phyloP scores from a whole-genome alignment of 257 asterid genomes.

The Galeopsis tetrahit region DNA sequence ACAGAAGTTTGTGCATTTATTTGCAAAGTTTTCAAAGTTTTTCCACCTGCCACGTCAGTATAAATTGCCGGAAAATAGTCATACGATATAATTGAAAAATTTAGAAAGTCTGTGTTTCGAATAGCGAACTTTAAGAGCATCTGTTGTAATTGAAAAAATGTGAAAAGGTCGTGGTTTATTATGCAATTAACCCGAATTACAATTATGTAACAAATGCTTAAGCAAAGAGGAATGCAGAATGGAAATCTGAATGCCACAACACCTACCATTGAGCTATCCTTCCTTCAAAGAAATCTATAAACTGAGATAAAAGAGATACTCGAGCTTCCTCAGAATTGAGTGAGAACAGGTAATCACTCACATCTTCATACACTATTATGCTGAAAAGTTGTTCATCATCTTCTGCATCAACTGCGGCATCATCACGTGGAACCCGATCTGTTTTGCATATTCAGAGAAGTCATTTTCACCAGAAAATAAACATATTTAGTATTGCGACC shows the following conservation, averaged over 20 bases:
- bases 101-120: too few relatives aligned
- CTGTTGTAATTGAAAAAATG: too few relatives aligned
- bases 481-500: constrained; percentile 15
- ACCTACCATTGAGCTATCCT: constrained; percentile 89
- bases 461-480: constrained; percentile 30
- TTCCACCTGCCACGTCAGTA: too few relatives aligned
- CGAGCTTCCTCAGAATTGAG: constrained; percentile 79
- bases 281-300: constrained; percentile 90
- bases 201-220: constrained; percentile 24
- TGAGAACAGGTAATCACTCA: constrained; percentile 85
- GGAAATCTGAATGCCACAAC: constrained; percentile 31
- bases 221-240: constrained; percentile 20
- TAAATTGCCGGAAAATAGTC: too few relatives aligned
- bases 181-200: neutral
- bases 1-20: too few relatives aligned
- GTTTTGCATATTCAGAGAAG: constrained; percentile 38
- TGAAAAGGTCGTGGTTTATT: too few relatives aligned
- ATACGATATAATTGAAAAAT: too few relatives aligned
- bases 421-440: constrained; percentile 46
- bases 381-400: constrained; percentile 86
- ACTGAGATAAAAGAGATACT: constrained; percentile 73
- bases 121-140: too few relatives aligned
- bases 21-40: too few relatives aligned
- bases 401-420: constrained; percentile 52
- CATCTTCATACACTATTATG: constrained; percentile 79